Evolutionary conservation across 2,329 filamentous ascomycete species (phyloP), one percentile per base, ranked within the genome.

Genomic region (Colletotrichum spinosum): DNA sequence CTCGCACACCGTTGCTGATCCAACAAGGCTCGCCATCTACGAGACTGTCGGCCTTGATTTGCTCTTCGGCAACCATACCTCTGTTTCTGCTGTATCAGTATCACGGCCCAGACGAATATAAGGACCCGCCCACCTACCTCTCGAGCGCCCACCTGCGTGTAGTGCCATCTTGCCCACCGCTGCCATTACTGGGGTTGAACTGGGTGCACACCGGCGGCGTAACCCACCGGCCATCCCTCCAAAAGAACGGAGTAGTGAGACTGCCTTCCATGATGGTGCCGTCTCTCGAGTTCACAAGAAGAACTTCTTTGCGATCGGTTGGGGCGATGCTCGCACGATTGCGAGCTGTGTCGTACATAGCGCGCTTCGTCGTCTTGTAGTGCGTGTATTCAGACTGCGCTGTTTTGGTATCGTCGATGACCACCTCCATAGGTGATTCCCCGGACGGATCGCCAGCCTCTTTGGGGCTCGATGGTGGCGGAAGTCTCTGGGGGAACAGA

Each of bases 1-100:
- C 95, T 69, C 91, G 86, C 2, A 95, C 91, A 0, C 92, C 94
- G 76, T 95, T 97, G 76, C 94, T 97, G 57, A 97, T 79, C 92
- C 93, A 97, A 67, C 94, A 91, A 57, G 90, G 84, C 76, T 97
- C 94, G 1, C 90, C 92, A 68, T 92, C 83, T 4, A 82, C 74
- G 11, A 97, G 76, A 7, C 88, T 88, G 11, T 83, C 79, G 2
- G 81, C 81, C n/a, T 76, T 76, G 13, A 97, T 81, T 3, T 80
- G 76, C 68, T 88, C 85, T 73, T 97, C 92, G 37, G 84, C 81
- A 57, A 87, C 94, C 49, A 96, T 79, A 0, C 78, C 80, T 63
- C 84, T 87, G 53, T 48, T 33, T 34, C 48, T 41, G 72, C 44
- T 73, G 69, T 17, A 46, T 46, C 8, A 46, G 44, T 46, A 9